These are phyloP conservation scores for Citropsis articulata DNA, from an alignment of 345 rosid species.

Conservation along the genomic window DNA sequence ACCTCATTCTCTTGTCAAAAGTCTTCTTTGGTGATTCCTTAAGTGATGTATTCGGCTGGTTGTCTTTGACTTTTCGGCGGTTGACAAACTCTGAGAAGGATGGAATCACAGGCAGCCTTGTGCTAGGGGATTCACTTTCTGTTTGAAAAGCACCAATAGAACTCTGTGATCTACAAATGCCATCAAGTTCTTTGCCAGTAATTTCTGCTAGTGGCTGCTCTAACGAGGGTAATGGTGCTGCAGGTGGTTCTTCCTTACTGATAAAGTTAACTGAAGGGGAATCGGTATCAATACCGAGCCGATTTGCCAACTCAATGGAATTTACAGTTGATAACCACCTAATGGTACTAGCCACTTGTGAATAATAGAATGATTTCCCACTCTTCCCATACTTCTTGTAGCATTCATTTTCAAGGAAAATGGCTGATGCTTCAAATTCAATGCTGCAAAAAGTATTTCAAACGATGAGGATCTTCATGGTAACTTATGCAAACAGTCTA, in stretches of 20 bases:
- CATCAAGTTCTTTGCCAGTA: constrained; percentile 8
- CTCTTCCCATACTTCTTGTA: constrained; percentile 76
- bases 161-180: constrained; percentile 17
- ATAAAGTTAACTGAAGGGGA: constrained; percentile 13
- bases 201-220: constrained; percentile 16
- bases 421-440: constrained; percentile 46
- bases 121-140: constrained; percentile 18
- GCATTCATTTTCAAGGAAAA: constrained; percentile 74
- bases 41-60: constrained; percentile 19
- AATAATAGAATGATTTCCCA: constrained; percentile 79
- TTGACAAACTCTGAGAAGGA: constrained; percentile 80
- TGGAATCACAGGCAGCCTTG: constrained; percentile 53
- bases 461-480: constrained; percentile 5
- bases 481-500: background rate
- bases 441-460: constrained; percentile 41
- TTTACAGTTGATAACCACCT: constrained; percentile 71
- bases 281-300: constrained; percentile 28
- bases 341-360: constrained; percentile 75
- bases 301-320: constrained; percentile 35
- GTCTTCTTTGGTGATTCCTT: constrained; percentile 36
- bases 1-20: constrained; percentile 53
- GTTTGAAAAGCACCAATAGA: constrained; percentile 2
- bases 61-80: constrained; percentile 32
- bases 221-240: constrained; percentile 11
- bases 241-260: constrained; percentile 21